Conservation (phyloP, 768 basidiomycete species). For the Russula sp. region DNA sequence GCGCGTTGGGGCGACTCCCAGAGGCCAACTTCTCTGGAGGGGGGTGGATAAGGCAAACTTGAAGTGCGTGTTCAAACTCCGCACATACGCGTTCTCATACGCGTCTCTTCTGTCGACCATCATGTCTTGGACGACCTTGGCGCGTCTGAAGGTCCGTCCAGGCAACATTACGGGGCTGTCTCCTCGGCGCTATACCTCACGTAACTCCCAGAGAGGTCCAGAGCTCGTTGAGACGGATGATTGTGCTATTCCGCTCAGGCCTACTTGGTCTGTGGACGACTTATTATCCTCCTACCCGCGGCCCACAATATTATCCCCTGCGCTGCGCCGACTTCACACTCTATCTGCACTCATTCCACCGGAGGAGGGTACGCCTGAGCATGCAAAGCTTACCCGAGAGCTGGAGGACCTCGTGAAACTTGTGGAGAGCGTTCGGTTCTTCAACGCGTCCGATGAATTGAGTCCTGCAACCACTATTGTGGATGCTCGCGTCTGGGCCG, state of each 20-base stretch:
- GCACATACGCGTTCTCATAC: neutral
- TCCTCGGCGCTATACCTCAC: neutral
- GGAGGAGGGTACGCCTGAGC: constrained; percentile 47
- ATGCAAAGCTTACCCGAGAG: constrained; percentile 46
- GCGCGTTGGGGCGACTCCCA: neutral
- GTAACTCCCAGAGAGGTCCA: neutral
- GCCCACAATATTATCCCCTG: constrained; percentile 51
- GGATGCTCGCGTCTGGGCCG: constrained; percentile 41
- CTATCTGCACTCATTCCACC: constrained; percentile 72
- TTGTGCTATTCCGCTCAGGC: constrained; percentile 55
- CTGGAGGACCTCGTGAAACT: constrained; percentile 68
- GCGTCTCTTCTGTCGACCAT: neutral
- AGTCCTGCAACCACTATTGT: constrained; percentile 23
- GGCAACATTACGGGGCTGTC: neutral
- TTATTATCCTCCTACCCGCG: constrained; percentile 73
- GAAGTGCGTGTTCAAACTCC: constrained; percentile 15
- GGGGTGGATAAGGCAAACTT: neutral
- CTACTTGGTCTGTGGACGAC: constrained; percentile 77
- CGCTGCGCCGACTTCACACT: constrained; percentile 59
- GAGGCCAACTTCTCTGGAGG: neutral
- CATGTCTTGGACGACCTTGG: constrained; percentile 3
- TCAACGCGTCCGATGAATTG: constrained; percentile 32
- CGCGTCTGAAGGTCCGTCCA: neutral
- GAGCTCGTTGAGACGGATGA: constrained; percentile 39
- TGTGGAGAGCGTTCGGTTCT: constrained; percentile 76